Conservation (phyloP, 305 asterid species). For the Solanum hybrid region DNA sequence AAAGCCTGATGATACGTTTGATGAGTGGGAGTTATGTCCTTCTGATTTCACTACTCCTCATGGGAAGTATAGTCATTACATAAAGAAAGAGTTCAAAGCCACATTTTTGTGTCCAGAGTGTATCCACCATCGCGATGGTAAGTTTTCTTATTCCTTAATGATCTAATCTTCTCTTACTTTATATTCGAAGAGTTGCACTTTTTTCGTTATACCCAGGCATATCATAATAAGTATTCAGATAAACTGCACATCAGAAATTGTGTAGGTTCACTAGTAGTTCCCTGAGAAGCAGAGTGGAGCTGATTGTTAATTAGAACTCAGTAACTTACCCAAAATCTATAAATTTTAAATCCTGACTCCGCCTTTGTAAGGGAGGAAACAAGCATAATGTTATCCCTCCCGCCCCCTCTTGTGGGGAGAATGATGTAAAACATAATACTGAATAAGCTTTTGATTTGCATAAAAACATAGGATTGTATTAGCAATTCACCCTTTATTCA, state of each 20-base stretch:
- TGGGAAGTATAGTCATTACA: slow-evolving; percentile 50
- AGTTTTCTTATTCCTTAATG: slow-evolving; percentile 6
- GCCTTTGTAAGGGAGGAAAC: background rate
- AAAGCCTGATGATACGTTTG: slow-evolving; percentile 45
- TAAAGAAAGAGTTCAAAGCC: slow-evolving; percentile 56
- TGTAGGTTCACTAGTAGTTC: background rate
- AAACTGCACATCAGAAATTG: background rate
- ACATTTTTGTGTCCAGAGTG: slow-evolving; percentile 72
- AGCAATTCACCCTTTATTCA: too few relatives aligned
- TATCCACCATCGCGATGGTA: slow-evolving; percentile 33
- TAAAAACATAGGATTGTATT: background rate
- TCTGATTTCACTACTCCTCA: slow-evolving; percentile 55
- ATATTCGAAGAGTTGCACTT: background rate
- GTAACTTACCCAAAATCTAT: background rate
- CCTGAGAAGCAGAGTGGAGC: background rate
- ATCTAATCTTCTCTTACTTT: background rate
- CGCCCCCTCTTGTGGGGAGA: background rate
- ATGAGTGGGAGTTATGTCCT: slow-evolving; percentile 90
- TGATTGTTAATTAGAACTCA: background rate
- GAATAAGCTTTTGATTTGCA: background rate
- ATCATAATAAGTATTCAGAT: background rate
- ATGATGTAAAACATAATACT: background rate
- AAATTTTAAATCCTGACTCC: background rate
- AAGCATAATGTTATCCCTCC: background rate
- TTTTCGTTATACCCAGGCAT: background rate